Evolutionary conservation across 177 flowering plant species (phyloP).

Genomic region (Vitis hybrid): DNA sequence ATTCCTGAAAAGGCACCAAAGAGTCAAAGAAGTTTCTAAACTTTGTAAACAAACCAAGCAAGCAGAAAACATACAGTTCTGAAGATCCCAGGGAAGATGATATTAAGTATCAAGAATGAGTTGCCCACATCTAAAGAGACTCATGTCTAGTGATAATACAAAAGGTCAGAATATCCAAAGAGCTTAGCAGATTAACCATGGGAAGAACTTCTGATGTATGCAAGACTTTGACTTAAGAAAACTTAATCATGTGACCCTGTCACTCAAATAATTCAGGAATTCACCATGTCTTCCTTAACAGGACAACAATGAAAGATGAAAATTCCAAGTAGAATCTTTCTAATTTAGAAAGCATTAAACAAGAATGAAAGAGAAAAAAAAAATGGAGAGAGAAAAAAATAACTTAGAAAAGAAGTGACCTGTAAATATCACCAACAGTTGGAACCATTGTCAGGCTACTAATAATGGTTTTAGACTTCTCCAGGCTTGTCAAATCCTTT

Average conservation of each 20-base stretch:
- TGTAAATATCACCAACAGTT: constrained; percentile 76
- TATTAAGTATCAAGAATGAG: not conserved
- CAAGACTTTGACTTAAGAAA: not conserved
- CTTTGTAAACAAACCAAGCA: not conserved
- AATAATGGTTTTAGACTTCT: constrained; percentile 82
- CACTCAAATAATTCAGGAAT: not conserved
- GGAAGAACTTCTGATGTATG: not conserved
- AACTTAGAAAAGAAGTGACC: constrained; percentile 36
- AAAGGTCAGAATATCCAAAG: not conserved
- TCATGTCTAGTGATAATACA: not conserved
- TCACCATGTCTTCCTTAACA: not conserved
- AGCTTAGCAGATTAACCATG: not conserved
- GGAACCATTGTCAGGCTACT: constrained; percentile 88
- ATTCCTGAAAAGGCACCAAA: constrained; percentile 44
- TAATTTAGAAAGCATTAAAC: no score
- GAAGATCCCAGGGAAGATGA: not conserved
- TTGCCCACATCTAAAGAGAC: not conserved
- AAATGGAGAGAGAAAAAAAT: not conserved
- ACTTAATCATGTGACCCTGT: not conserved
- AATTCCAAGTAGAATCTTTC: not conserved
- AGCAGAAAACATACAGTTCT: not conserved
- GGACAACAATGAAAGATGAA: not conserved
- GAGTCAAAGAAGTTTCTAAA: constrained; percentile 5
- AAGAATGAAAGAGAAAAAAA: not conserved
- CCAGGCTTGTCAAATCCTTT: constrained; percentile 74